These are phyloP conservation scores for Ascochyta clinopodiicola DNA, from an alignment of 2,329 filamentous ascomycete genomes.

Conservation along the genomic window DNA sequence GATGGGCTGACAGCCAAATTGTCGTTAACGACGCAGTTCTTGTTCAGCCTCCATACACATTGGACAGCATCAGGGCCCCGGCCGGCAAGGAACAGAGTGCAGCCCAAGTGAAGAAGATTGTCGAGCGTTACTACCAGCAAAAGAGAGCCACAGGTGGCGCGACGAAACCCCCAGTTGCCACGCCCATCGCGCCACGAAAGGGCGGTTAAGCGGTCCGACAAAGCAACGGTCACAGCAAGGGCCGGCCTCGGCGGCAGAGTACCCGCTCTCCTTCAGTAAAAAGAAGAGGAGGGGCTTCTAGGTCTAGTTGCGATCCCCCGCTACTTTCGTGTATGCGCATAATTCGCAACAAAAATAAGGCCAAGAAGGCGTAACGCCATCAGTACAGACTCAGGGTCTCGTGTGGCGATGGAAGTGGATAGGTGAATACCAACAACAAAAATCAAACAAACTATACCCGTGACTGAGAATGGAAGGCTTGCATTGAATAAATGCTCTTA, in stretches of 20 bases:
- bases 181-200: conserved; percentile 41
- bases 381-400: neutral
- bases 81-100: conserved; percentile 52
- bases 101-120: conserved; percentile 53
- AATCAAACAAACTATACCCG: too few relatives aligned
- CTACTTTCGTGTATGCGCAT: neutral
- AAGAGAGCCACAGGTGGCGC: conserved; percentile 43
- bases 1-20: conserved; percentile 66
- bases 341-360: neutral
- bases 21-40: conserved; percentile 67
- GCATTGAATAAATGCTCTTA: too few relatives aligned
- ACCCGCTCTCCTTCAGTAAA: neutral
- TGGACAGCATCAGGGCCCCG: conserved; percentile 60
- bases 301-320: neutral
- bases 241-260: neutral
- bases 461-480: too few relatives aligned
- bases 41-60: conserved; percentile 64
- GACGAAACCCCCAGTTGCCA: conserved; percentile 34
- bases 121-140: conserved; percentile 54
- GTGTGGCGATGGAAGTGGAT: neutral
- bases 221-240: neutral
- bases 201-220: conserved; percentile 24
- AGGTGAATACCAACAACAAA: neutral
- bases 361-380: neutral
- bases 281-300: neutral